Evolutionary conservation across 1,284 basidiomycete genomes (phyloP).

Genomic region (Irpex rosettiformis): DNA sequence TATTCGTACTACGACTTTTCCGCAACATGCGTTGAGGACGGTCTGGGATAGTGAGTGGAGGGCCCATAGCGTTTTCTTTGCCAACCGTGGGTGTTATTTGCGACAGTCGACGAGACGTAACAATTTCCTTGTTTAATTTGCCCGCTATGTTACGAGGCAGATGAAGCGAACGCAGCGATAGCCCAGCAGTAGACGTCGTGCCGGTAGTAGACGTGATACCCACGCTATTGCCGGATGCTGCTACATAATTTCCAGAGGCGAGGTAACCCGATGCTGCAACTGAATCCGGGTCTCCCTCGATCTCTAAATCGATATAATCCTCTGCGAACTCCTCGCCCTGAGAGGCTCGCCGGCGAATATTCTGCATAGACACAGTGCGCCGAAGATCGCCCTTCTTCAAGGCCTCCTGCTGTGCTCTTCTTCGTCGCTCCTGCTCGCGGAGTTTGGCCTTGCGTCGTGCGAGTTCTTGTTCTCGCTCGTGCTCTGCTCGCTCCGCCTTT

Average conservation of each 20-base stretch:
- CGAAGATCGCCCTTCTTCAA: conserved; percentile 57
- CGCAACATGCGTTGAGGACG: conserved; percentile 47
- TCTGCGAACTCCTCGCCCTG: conserved; percentile 28
- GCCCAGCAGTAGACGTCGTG: conserved; percentile 75
- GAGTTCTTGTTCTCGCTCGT: conserved; percentile 42
- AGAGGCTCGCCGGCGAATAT: conserved; percentile 54
- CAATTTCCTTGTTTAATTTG: conserved; percentile 59
- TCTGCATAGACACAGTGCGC: conserved; percentile 76
- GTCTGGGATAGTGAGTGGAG: conserved; percentile 56
- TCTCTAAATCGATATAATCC: conserved; percentile 41
- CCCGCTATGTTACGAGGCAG: conserved; percentile 52
- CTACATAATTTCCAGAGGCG: conserved; percentile 66
- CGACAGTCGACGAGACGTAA: conserved; percentile 55
- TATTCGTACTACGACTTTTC: conserved; percentile 78
- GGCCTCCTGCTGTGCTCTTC: conserved; percentile 29
- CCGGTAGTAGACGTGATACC: conserved; percentile 86
- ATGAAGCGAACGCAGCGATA: conserved; percentile 39
- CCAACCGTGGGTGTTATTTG: conserved; percentile 26
- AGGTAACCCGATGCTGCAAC: conserved; percentile 69
- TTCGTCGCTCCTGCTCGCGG: conserved; percentile 34
- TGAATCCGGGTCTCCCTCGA: conserved; percentile 49
- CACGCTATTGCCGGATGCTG: conserved; percentile 95
- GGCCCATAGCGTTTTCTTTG: conserved; percentile 56
- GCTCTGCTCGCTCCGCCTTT: conserved; percentile 49
- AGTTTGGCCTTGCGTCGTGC: conserved; percentile 37